Percentiles rank a stretch among this genome's conserved stretches.
Conservation (phyloP, 768 basidiomycete genomes). For the Leccinum uliginosum region DNA sequence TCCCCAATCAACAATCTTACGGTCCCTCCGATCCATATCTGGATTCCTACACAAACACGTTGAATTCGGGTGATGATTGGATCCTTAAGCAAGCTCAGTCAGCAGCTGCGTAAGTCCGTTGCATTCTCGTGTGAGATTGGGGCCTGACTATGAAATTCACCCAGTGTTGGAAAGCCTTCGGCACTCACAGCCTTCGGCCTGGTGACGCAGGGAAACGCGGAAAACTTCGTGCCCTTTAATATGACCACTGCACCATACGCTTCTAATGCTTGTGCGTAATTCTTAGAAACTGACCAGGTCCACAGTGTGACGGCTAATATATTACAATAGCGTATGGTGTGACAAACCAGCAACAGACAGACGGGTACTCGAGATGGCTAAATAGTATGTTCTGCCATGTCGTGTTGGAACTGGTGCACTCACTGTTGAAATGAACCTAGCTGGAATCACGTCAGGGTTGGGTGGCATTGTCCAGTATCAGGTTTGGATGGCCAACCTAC, state of each 20-base stretch:
- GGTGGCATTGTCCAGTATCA: slow-evolving; percentile 29
- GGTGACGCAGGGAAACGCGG: slow-evolving; percentile 51
- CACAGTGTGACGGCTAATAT: slow-evolving; percentile 1
- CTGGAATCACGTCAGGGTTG: slow-evolving; percentile 37
- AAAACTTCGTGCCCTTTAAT: slow-evolving; percentile 62
- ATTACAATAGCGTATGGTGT: slow-evolving; percentile 38
- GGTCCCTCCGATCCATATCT: slow-evolving; percentile 44
- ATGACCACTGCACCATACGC: slow-evolving; percentile 40
- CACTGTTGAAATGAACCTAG: slow-evolving; percentile 22
- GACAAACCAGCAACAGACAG: slow-evolving; percentile 47
- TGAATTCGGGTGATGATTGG: slow-evolving; percentile 52
- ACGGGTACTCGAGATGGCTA: slow-evolving; percentile 54
- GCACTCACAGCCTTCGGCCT: slow-evolving; percentile 56
- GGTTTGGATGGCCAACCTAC: slow-evolving; percentile 12
- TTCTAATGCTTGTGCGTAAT: slow-evolving; percentile 26
- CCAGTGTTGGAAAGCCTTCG: slow-evolving; percentile 53
- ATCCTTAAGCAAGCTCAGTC: slow-evolving; percentile 46
- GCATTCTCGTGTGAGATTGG: not conserved
- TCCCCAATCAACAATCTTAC: slow-evolving; percentile 65
- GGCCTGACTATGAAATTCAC: slow-evolving; percentile 3
- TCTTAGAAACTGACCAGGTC: not conserved
- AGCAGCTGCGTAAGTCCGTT: slow-evolving; percentile 38
- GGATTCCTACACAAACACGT: slow-evolving; percentile 47
- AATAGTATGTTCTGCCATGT: slow-evolving; percentile 32
- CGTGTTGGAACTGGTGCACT: not conserved